phyloP scores from a whole-genome alignment of 352 stramenopile species.

The Phytophthora citrophthora region DNA sequence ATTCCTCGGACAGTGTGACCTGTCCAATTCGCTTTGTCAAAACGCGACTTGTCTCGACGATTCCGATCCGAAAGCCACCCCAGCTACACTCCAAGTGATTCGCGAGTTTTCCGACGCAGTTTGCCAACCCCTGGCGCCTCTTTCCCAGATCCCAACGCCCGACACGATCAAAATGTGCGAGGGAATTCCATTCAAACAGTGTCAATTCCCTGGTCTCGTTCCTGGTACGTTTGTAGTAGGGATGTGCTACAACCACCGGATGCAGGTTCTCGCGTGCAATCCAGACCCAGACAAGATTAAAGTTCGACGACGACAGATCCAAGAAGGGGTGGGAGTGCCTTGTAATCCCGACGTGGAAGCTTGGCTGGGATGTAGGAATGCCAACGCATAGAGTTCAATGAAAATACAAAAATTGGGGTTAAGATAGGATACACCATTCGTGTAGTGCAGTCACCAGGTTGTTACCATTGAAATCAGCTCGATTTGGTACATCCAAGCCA shows the following conservation, averaged over 20 bases:
- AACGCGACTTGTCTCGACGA: conserved; percentile 22
- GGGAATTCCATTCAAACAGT: conserved; percentile 34
- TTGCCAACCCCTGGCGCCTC: conserved; percentile 15
- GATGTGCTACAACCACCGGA: conserved; percentile 45
- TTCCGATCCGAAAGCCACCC: not conserved
- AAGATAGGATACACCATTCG: no score
- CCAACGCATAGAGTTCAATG: not conserved
- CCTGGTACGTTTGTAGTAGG: conserved; percentile 11
- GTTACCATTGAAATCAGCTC: not conserved
- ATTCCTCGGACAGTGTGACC: conserved; percentile 35
- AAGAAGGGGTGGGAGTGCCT: conserved; percentile 9
- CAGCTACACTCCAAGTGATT: conserved; percentile 16
- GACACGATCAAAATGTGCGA: conserved; percentile 36
- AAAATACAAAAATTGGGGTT: not conserved
- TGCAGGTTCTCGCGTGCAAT: conserved; percentile 45
- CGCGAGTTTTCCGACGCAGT: conserved; percentile 7
- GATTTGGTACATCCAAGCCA: conserved; percentile 23
- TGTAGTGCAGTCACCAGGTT: not conserved
- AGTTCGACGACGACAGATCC: conserved; percentile 35
- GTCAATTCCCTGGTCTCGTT: conserved; percentile 12
- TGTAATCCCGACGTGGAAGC: conserved; percentile 33
- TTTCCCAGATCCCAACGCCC: conserved; percentile 27
- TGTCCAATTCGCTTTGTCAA: conserved; percentile 32
- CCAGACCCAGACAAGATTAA: conserved; percentile 31
- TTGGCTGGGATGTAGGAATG: conserved; percentile 31